A percentile compares a stretch with the other conserved stretches of the same genome.
Conservation (phyloP, 257 asterid genomes). For the Paraleonurus japonicus region DNA sequence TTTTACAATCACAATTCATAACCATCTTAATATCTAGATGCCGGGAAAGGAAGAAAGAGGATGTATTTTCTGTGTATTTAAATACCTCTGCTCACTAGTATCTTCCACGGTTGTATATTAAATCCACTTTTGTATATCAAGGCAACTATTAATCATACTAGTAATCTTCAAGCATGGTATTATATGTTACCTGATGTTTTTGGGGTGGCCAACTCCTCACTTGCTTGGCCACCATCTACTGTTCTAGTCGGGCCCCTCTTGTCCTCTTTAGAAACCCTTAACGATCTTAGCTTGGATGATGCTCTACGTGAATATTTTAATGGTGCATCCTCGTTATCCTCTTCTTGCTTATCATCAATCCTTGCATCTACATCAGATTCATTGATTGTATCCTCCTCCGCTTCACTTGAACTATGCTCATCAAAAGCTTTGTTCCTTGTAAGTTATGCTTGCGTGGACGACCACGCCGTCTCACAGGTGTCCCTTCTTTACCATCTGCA, state of each 20-base stretch:
- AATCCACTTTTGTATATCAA: neutral
- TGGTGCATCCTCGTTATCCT: conserved; percentile 63
- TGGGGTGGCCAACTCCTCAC: conserved; percentile 55
- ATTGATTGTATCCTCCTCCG: conserved; percentile 87
- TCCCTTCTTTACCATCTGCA: conserved; percentile 67
- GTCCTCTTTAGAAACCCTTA: conserved; percentile 48
- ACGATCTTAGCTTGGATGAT: conserved; percentile 70
- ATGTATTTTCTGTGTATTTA: neutral
- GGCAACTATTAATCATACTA: neutral
- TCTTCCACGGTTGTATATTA: too few species aligned
- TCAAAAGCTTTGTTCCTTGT: conserved; percentile 78
- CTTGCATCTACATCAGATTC: conserved; percentile 76
- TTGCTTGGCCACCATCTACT: conserved; percentile 43
- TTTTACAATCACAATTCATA: neutral
- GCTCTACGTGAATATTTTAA: conserved; percentile 60
- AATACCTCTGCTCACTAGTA: neutral
- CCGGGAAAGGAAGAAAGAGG: neutral
- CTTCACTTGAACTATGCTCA: conserved; percentile 70
- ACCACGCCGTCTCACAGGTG: conserved; percentile 66
- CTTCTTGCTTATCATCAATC: conserved; percentile 54
- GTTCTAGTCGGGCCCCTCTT: conserved; percentile 36
- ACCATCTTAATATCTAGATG: neutral
- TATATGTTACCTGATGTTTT: conserved; percentile 58
- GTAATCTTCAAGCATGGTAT: conserved; percentile 11
- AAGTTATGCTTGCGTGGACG: conserved; percentile 76